These are phyloP conservation scores for Aspergillus amoenus DNA, from an alignment of 2,329 filamentous ascomycete species.

Conservation along the genomic window DNA sequence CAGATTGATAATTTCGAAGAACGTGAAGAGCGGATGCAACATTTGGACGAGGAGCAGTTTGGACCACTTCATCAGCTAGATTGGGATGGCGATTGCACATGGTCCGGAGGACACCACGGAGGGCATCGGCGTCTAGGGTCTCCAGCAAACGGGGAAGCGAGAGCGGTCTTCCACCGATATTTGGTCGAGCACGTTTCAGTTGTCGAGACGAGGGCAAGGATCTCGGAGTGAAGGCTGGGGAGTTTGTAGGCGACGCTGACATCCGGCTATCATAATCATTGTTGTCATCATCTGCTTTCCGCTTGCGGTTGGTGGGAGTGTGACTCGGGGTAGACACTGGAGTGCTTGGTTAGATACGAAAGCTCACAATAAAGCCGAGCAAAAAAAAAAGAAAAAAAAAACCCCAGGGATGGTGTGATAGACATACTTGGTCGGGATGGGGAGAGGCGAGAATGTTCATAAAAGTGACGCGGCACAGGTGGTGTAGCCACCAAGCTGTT, in stretches of 20 bases:
- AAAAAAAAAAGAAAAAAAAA: not conserved
- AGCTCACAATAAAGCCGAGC: not conserved
- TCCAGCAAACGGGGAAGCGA: slow-evolving; percentile 79
- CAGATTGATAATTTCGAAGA: slow-evolving; percentile 75
- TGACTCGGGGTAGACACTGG: slow-evolving; percentile 41
- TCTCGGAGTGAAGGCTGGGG: slow-evolving; percentile 71
- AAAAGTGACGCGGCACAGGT: slow-evolving; percentile 63
- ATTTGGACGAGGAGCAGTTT: slow-evolving; percentile 81
- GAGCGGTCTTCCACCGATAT: slow-evolving; percentile 66
- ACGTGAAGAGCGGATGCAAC: slow-evolving; percentile 78
- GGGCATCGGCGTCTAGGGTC: slow-evolving; percentile 80
- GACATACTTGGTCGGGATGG: slow-evolving; percentile 59
- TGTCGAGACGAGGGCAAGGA: slow-evolving; percentile 67
- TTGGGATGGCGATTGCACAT: slow-evolving; percentile 88
- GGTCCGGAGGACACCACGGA: slow-evolving; percentile 81
- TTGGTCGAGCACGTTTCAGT: slow-evolving; percentile 66
- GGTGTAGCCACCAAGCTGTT: slow-evolving; percentile 60
- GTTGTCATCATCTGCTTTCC: slow-evolving; percentile 77
- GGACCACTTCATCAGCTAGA: slow-evolving; percentile 79
- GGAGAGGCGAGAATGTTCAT: slow-evolving; percentile 60
- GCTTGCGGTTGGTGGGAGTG: slow-evolving; percentile 61
- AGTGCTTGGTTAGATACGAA: slow-evolving; percentile 18
- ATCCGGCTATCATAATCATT: slow-evolving; percentile 74
- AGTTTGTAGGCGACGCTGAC: slow-evolving; percentile 82
- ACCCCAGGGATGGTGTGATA: slow-evolving; percentile 9